These are phyloP conservation scores for Physcomitrellopsis africana DNA, from an alignment of 225 moss, liverwort and hornwort species.

Conservation along the genomic window DNA sequence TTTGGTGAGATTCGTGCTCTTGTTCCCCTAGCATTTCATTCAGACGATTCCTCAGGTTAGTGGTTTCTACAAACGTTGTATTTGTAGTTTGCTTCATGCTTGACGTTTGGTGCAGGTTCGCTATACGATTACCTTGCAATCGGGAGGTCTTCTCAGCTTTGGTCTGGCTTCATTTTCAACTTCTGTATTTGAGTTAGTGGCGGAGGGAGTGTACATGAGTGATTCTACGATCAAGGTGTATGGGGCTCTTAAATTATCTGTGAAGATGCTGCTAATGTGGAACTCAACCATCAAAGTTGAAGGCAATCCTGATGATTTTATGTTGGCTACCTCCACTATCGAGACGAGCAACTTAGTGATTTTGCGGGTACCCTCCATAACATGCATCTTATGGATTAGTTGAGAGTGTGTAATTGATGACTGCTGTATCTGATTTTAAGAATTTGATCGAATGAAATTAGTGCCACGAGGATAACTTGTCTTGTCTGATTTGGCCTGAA, in stretches of 20 bases:
- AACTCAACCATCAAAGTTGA: slow-evolving; percentile 74
- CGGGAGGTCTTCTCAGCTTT: slow-evolving; percentile 81
- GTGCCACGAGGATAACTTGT: not conserved
- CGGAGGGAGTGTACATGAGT: slow-evolving; percentile 83
- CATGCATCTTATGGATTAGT: not conserved
- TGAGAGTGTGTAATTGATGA: not conserved
- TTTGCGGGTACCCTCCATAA: slow-evolving; percentile 57
- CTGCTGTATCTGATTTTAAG: not conserved
- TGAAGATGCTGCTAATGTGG: slow-evolving; percentile 90
- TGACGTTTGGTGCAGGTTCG: slow-evolving; percentile 67
- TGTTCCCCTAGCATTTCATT: not conserved
- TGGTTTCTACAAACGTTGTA: not conserved
- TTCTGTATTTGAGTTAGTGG: slow-evolving; percentile 93
- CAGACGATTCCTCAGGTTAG: not conserved
- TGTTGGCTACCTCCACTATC: slow-evolving; percentile 78
- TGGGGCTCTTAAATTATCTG: slow-evolving; percentile 80
- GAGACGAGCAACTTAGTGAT: slow-evolving; percentile 89
- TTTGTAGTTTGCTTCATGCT: slow-evolving; percentile 25
- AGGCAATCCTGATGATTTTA: slow-evolving; percentile 80
- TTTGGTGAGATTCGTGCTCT: slow-evolving; percentile 4
- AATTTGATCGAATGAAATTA: not conserved
- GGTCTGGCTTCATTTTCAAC: slow-evolving; percentile 74
- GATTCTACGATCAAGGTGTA: slow-evolving; percentile 85
- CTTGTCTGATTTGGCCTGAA: not conserved
- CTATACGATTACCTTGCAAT: slow-evolving; percentile 68